Evolutionary conservation across 2,329 filamentous ascomycete genomes (phyloP), one percentile per base, ranked within the genome.

Genomic region (Plenodomus tracheiphilus): DNA sequence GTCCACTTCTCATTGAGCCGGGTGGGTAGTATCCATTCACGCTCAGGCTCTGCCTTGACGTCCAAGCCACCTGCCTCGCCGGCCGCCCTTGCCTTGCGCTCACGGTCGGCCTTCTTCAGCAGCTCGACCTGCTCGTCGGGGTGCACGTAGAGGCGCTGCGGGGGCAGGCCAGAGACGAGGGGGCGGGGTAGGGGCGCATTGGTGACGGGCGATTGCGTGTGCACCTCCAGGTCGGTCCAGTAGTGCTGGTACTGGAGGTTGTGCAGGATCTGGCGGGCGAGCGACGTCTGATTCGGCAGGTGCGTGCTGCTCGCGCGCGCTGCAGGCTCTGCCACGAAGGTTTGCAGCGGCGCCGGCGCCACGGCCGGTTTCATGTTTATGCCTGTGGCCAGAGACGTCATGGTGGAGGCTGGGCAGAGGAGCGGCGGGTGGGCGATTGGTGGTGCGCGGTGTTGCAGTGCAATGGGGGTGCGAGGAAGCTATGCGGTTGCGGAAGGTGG

Each of bases 121-220:
- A 88, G 80, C 56, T 83, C 85, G 56, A 89, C 85, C 73, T 93
- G 89, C 73, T 92, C 89, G 69, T 94, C 89, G 1, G 89, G 89
- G 65, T 94, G 88, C 43, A 89, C 78, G 71, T 94, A 93, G 36
- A 91, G 79, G 39, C 86, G 82, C 38, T 82, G 80, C 0, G 89
- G 88, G 1, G 89, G 88, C 3, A 92, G 74, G 20, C 89, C 89
- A 18, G 84, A 86, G 47, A 94, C 79, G 43, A 93, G 70, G 5
- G 85, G 84, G 17, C 88, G 81, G 1, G 81, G 75, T 9, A 84
- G 77, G 10, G 62, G 65, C 21, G 51, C 43, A 17, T 69, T 63
- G 48, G 73, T 68, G 58, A 73, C 43, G 17, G 74, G 72, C 36
- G 77, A 74, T 45, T 74, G 70, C 2, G 72, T 78, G 69, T 86